Percentiles rank a stretch among this genome's conserved stretches.
Conservation (phyloP, 495 filamentous ascomycete species). For the Hypomontagnella monticulosa region DNA sequence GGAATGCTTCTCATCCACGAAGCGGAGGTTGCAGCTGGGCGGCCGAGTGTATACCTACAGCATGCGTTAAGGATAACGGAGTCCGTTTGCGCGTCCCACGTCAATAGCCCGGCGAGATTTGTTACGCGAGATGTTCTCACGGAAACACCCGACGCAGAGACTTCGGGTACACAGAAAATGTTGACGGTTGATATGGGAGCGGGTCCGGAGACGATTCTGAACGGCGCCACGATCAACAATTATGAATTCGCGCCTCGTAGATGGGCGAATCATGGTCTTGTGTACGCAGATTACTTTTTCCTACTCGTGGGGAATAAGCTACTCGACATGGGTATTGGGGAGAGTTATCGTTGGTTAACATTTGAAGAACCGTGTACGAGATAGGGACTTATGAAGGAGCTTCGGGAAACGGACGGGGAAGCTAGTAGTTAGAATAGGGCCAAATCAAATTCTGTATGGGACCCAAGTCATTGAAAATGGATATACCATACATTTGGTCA, state of each 20-base stretch:
- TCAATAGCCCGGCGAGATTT: constrained; percentile 36
- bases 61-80: constrained; percentile 48
- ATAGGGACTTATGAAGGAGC: no score
- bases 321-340: constrained; percentile 40
- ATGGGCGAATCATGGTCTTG: constrained; percentile 51
- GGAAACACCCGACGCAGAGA: constrained; percentile 28
- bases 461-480: no score
- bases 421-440: no score
- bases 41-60: constrained; percentile 41
- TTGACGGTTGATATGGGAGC: constrained; percentile 4
- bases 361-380: no score
- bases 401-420: no score
- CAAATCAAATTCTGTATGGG: no score
- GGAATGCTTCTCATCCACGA: constrained; percentile 54
- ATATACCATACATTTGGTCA: no score
- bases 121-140: constrained; percentile 30
- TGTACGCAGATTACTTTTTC: constrained; percentile 62
- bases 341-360: background rate
- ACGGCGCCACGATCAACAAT: constrained; percentile 54
- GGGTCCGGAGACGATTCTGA: constrained; percentile 43
- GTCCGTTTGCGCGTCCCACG: constrained; percentile 21
- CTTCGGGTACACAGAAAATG: background rate
- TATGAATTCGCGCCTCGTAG: constrained; percentile 43
- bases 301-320: constrained; percentile 57
- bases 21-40: constrained; percentile 22